Evolutionary conservation across 768 basidiomycete species (phyloP).

Genomic region (Tulasnella sp.): DNA sequence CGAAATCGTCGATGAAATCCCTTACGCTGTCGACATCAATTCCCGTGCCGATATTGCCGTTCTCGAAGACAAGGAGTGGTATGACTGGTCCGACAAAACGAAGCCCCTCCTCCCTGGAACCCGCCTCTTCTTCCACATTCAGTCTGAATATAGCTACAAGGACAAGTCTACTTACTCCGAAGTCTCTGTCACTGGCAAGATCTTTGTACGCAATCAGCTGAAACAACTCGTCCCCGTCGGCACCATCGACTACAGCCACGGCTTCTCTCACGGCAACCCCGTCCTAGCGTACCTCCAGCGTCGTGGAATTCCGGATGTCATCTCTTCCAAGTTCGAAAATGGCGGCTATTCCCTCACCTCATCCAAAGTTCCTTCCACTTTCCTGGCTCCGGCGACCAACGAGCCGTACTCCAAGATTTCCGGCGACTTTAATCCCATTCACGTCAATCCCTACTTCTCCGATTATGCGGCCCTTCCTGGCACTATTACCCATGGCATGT

Average conservation of each 20-base stretch:
- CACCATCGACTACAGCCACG: slow-evolving; percentile 78
- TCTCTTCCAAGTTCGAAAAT: slow-evolving; percentile 69
- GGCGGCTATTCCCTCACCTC: slow-evolving; percentile 83
- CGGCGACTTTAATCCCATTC: slow-evolving; percentile 98
- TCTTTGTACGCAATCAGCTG: slow-evolving; percentile 83
- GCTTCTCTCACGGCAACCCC: slow-evolving; percentile 88
- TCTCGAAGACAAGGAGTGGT: slow-evolving; percentile 95
- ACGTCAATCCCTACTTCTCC: slow-evolving; percentile 97
- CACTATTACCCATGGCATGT: slow-evolving; percentile 97
- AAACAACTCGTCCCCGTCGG: slow-evolving; percentile 87
- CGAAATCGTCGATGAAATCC: slow-evolving; percentile 83
- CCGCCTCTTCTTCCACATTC: slow-evolving; percentile 82
- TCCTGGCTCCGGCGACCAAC: slow-evolving; percentile 84
- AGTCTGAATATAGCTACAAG: slow-evolving; percentile 85
- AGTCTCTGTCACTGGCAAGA: slow-evolving; percentile 76
- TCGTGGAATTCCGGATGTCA: slow-evolving; percentile 75
- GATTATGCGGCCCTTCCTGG: slow-evolving; percentile 88
- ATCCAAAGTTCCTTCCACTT: slow-evolving; percentile 56
- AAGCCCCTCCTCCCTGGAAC: slow-evolving; percentile 75
- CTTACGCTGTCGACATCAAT: slow-evolving; percentile 72
- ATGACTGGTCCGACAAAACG: slow-evolving; percentile 85
- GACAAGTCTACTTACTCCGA: slow-evolving; percentile 80
- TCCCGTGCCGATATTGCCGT: slow-evolving; percentile 83
- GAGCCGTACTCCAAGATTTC: slow-evolving; percentile 95
- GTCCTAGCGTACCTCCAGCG: slow-evolving; percentile 90